These are phyloP conservation scores for Termitomyces bulborhizus DNA, from an alignment of 768 basidiomycete genomes.

Conservation along the genomic window DNA sequence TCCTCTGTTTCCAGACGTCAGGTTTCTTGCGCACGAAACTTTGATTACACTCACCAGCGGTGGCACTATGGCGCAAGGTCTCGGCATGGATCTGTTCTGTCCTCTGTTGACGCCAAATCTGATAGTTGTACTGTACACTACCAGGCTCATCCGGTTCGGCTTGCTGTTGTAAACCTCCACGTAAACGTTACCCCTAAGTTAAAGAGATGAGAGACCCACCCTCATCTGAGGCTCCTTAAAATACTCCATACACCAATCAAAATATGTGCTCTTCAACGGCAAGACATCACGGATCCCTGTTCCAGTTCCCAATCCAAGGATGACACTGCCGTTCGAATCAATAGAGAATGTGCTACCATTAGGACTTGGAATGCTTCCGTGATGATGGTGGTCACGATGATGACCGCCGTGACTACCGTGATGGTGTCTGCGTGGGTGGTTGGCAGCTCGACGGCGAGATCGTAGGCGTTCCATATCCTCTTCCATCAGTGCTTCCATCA, in stretches of 20 bases:
- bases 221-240: constrained; percentile 99
- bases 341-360: constrained; percentile 74
- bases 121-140: constrained; percentile 88
- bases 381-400: constrained; percentile 17
- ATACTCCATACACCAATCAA: constrained; percentile 95
- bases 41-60: constrained; percentile 53
- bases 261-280: constrained; percentile 88
- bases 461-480: constrained; percentile 91
- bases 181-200: constrained; percentile 10
- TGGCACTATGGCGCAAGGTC: constrained; percentile 62
- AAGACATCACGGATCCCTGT: constrained; percentile 77
- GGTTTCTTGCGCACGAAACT: background rate
- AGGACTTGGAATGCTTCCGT: constrained; percentile 54
- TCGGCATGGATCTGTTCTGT: constrained; percentile 76
- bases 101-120: constrained; percentile 88
- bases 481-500: constrained; percentile 86
- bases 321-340: constrained; percentile 64
- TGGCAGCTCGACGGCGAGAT: constrained; percentile 49
- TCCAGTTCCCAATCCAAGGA: constrained; percentile 75
- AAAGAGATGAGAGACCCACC: constrained; percentile 37
- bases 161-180: constrained; percentile 45
- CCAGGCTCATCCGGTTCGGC: constrained; percentile 95
- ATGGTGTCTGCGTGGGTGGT: constrained; percentile 35
- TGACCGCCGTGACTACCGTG: constrained; percentile 13
- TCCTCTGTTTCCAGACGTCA: constrained; percentile 32